These are phyloP conservation scores for Verbena officinalis DNA, from an alignment of 257 asterid species.

Conservation along the genomic window DNA sequence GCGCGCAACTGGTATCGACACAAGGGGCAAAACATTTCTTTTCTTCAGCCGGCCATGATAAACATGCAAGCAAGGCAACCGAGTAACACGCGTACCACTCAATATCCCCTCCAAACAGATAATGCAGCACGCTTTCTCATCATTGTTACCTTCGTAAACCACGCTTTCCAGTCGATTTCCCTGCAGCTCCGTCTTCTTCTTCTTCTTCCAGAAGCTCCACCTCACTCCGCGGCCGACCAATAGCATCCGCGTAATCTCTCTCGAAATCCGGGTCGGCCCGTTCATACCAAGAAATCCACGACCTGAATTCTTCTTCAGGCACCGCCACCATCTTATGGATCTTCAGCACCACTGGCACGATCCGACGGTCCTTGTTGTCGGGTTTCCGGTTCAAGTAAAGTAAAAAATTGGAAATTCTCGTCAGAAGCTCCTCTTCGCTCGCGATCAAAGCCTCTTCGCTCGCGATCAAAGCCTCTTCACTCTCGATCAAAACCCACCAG, in stretches of 20 bases:
- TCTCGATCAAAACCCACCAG: too few relatives aligned
- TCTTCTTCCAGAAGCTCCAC: background rate
- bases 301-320: background rate
- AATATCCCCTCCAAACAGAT: constrained; percentile 4
- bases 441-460: too few relatives aligned
- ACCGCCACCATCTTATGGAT: background rate
- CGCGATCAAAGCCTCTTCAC: too few relatives aligned
- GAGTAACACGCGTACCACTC: background rate
- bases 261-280: background rate
- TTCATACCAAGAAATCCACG: constrained; percentile 7
- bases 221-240: background rate
- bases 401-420: too few relatives aligned
- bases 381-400: background rate
- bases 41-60: background rate
- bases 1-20: background rate
- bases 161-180: background rate
- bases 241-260: background rate
- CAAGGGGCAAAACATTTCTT: background rate
- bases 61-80: constrained; percentile 14
- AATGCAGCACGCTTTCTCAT: background rate
- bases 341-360: background rate
- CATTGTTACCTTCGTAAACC: background rate
- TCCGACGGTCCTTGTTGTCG: background rate
- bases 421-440: too few relatives aligned
- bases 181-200: background rate